A percentile compares a stretch with the other conserved stretches of the same genome.
phyloP scores from a whole-genome alignment of 2,329 filamentous ascomycete genomes.

The Ceratocystis cubensis region DNA sequence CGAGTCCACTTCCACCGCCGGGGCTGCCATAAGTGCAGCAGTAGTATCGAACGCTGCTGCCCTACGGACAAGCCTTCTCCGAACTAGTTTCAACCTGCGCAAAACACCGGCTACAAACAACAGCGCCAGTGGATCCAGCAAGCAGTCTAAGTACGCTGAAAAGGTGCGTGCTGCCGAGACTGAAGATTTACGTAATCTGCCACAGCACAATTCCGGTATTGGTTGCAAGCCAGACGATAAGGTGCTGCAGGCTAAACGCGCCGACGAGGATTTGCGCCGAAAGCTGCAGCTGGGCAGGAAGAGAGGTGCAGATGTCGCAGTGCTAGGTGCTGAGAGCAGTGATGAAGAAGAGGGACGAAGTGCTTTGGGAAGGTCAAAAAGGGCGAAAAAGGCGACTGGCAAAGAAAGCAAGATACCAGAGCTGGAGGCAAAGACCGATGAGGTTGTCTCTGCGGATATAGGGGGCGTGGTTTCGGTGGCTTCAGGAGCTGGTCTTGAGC shows the following conservation, averaged over 20 bases:
- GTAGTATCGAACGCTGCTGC: slow-evolving; percentile 11
- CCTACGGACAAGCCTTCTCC: slow-evolving; percentile 4
- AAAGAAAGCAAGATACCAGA: neutral
- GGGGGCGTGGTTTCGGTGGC: neutral
- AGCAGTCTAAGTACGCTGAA: slow-evolving; percentile 15
- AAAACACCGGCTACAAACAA: neutral
- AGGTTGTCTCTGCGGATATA: neutral
- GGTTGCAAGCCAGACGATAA: neutral
- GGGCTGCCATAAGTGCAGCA: neutral
- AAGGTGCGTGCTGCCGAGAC: slow-evolving; percentile 12
- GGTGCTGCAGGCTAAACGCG: slow-evolving; percentile 9
- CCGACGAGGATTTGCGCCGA: slow-evolving; percentile 18
- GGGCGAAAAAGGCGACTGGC: neutral
- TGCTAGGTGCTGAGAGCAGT: slow-evolving; percentile 14
- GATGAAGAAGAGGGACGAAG: slow-evolving; percentile 20
- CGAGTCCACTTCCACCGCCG: neutral
- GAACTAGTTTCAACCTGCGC: slow-evolving; percentile 8
- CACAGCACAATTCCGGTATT: slow-evolving; percentile 19
- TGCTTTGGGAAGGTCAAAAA: slow-evolving; percentile 18
- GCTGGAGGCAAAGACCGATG: neutral
- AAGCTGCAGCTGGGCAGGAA: slow-evolving; percentile 18
- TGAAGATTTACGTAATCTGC: slow-evolving; percentile 15
- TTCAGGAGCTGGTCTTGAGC: neutral
- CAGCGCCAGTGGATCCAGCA: neutral
- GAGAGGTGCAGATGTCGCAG: neutral